phyloP scores from a whole-genome alignment of 768 basidiomycete genomes.

The Galerina marginata region DNA sequence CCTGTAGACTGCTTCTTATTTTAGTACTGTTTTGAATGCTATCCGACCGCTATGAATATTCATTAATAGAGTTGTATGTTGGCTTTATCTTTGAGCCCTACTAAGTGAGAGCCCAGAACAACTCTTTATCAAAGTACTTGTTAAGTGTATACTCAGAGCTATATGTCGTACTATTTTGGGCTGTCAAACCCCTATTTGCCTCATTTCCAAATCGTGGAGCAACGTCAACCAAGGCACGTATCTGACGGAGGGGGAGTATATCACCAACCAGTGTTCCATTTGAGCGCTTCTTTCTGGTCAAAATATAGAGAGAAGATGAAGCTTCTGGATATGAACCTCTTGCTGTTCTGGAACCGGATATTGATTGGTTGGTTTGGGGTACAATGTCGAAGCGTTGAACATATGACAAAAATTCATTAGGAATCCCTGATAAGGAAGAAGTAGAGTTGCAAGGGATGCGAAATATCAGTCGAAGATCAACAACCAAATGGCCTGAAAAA shows the following conservation, averaged over 20 bases:
- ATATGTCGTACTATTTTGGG: constrained; percentile 26
- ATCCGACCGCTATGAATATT: too few species aligned
- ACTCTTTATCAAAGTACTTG: constrained; percentile 38
- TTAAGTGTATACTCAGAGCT: constrained; percentile 33
- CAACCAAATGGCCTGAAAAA: constrained; percentile 21
- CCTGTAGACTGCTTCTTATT: too few species aligned
- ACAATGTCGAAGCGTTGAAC: constrained; percentile 29
- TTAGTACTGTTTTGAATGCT: too few species aligned
- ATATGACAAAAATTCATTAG: constrained; percentile 29
- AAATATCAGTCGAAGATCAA: constrained; percentile 16
- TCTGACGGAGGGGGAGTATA: constrained; percentile 28
- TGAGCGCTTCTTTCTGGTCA: constrained; percentile 21
- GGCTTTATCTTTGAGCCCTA: too few species aligned
- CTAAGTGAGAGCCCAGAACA: constrained; percentile 22
- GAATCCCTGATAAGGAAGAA: neutral
- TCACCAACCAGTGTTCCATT: constrained; percentile 28
- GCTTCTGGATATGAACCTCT: constrained; percentile 25
- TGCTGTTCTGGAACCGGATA: neutral
- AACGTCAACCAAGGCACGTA: constrained; percentile 29
- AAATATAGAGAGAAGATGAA: constrained; percentile 27
- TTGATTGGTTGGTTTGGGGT: constrained; percentile 10
- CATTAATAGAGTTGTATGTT: too few species aligned
- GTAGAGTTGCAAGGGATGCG: constrained; percentile 1
- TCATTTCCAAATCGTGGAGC: constrained; percentile 30
- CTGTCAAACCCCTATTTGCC: constrained; percentile 28